These are phyloP conservation scores for Fragilaria radians DNA, from an alignment of 108 stramenopile genomes.

Conservation along the genomic window DNA sequence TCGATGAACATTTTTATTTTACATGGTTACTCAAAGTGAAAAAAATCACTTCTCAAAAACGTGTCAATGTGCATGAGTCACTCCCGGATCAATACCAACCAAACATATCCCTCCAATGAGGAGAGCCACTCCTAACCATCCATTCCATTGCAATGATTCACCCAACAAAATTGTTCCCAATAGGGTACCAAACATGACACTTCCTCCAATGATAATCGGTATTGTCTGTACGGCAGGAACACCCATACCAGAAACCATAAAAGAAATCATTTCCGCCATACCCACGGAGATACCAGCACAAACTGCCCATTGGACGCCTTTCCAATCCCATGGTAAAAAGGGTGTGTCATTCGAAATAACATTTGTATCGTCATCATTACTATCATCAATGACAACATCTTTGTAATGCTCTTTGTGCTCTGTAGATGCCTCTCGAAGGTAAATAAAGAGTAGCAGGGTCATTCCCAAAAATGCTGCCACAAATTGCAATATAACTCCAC, in stretches of 20 bases:
- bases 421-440: slow-evolving; percentile 2
- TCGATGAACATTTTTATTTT: too few relatives aligned
- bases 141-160: slow-evolving; percentile 33
- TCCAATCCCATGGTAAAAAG: slow-evolving; percentile 14
- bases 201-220: slow-evolving; percentile 65
- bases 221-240: slow-evolving; percentile 64
- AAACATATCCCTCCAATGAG: slow-evolving; percentile 41
- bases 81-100: slow-evolving; percentile 45
- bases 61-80: not conserved
- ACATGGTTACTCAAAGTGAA: too few relatives aligned
- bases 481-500: slow-evolving; percentile 67
- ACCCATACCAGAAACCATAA: slow-evolving; percentile 51
- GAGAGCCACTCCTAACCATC: slow-evolving; percentile 54
- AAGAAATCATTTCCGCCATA: slow-evolving; percentile 57
- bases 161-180: slow-evolving; percentile 33
- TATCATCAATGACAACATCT: too few relatives aligned
- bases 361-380: too few relatives aligned
- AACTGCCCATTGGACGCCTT: slow-evolving; percentile 37
- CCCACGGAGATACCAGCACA: slow-evolving; percentile 41
- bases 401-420: too few relatives aligned
- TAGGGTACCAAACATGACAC: slow-evolving; percentile 56
- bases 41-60: too few relatives aligned
- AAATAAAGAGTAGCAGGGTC: slow-evolving; percentile 16
- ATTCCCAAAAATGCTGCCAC: slow-evolving; percentile 57
- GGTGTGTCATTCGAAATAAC: too few relatives aligned